These are phyloP conservation scores for Tardiomyces digboiensis DNA, from an alignment of 1,139 yeast species.

Conservation along the genomic window DNA sequence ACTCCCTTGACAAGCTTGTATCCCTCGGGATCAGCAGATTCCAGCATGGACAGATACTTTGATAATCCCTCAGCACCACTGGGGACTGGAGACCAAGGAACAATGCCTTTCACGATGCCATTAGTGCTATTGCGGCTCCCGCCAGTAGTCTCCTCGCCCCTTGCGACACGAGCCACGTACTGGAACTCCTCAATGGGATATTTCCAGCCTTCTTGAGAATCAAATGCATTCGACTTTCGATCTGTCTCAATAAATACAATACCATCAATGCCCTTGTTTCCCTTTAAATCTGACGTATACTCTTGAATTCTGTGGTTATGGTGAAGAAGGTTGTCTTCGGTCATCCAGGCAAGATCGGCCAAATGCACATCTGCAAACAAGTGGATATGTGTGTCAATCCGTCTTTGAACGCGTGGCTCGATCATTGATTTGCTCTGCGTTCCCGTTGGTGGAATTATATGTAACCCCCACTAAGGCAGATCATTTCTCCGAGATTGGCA, in stretches of 20 bases:
- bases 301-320: conserved; percentile 17
- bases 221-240: conserved; percentile 13
- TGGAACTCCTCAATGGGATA: conserved; percentile 21
- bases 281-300: conserved; percentile 10
- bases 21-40: conserved; percentile 6
- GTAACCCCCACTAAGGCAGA: no score
- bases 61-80: conserved; percentile 6
- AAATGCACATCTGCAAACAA: conserved; percentile 19
- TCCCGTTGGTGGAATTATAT: no score
- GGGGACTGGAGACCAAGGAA: not conserved
- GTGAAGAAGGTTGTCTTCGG: conserved; percentile 16
- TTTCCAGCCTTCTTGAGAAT: conserved; percentile 13
- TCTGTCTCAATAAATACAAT: conserved; percentile 26
- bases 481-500: no score
- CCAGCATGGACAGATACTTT: conserved; percentile 8
- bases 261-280: conserved; percentile 14
- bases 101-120: not conserved
- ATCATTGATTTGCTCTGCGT: no score
- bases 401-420: no score
- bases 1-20: conserved; percentile 27
- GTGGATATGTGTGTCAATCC: conserved; percentile 29
- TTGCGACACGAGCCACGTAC: conserved; percentile 16
- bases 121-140: not conserved
- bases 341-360: conserved; percentile 25
- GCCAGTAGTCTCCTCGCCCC: conserved; percentile 9